Base-by-base conservation (phyloP, 345 rosid species). In the Nasturtium officinale region DNA sequence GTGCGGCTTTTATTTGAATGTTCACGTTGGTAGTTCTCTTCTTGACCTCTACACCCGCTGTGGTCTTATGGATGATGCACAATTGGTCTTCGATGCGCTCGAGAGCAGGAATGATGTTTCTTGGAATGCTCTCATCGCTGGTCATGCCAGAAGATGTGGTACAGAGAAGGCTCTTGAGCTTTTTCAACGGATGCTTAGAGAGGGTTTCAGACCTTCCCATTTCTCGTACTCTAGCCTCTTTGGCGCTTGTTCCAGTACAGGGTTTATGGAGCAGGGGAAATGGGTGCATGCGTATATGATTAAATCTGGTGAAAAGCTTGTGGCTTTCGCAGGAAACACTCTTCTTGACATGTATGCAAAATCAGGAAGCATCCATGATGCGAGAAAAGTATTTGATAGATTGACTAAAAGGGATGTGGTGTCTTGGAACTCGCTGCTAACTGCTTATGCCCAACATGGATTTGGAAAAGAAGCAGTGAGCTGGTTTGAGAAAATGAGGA, bases 111-210 rank as follows among this genome's bases (percentile, higher is more conserved):
- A 85, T 55, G 88, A 83, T 53, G 91, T 89, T 46, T 87, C 95
- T 59, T 87, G 88, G 90, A 89, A 84, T 83, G 86, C 89, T 32
- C 35, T 89, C 71, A 87, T 89, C 16, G 90, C 86, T 54, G 91
- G 87, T 0, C 70, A 85, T 68, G 86, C 88, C 42, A 82, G 87
- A 81, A 80, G 82, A 42, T 78, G 85, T 16, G 83, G 81, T 15
- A 80, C 83, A 12, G 91, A 83, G 48, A 45, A 75, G 15, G 87
- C 88, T 72, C 80, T 87, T 66, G 33, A 17, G 57, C 72, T 82
- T 40, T 84, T 87, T 40, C 77, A 48, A 45, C 33, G 47, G 51
- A 89, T 89, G 91, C 82, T 86, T 61, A 75, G 79, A 79, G 78
- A 79, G 16, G 83, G 80, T 59, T 67, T 85, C 28, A 52, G 64